Percentiles rank a stretch among this genome's conserved stretches.
Evolutionary conservation across 768 basidiomycete genomes (phyloP).

Genomic region (Coprinellus aureogranulatus): DNA sequence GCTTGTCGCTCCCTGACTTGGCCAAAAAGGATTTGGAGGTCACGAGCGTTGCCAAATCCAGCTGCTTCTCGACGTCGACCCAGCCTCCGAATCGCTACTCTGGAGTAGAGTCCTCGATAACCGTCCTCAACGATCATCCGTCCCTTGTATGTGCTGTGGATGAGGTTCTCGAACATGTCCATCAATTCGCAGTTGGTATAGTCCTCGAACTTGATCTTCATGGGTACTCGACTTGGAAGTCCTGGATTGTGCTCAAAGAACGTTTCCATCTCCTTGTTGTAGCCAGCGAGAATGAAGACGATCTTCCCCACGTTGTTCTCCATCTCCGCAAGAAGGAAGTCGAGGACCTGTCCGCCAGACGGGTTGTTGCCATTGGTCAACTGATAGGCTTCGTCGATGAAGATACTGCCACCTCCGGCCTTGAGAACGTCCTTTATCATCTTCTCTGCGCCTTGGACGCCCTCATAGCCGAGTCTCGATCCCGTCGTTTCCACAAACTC

Average conservation of each 20-base stretch:
- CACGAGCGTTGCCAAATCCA: constrained; percentile 70
- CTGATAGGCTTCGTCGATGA: constrained; percentile 74
- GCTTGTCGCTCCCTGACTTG: constrained; percentile 54
- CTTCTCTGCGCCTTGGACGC: constrained; percentile 51
- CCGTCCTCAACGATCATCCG: constrained; percentile 58
- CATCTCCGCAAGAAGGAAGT: constrained; percentile 73
- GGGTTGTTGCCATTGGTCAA: constrained; percentile 47
- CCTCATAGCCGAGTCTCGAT: constrained; percentile 54
- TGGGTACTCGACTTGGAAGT: constrained; percentile 64
- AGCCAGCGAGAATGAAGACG: constrained; percentile 71
- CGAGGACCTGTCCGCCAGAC: constrained; percentile 57
- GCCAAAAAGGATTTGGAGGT: constrained; percentile 49
- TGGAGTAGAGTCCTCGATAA: constrained; percentile 47
- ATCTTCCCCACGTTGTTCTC: constrained; percentile 63
- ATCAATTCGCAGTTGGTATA: constrained; percentile 58
- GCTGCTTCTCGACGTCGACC: constrained; percentile 56
- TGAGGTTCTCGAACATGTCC: constrained; percentile 47
- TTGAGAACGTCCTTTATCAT: constrained; percentile 43
- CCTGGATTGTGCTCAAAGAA: constrained; percentile 80
- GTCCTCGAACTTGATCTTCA: constrained; percentile 56
- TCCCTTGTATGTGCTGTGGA: constrained; percentile 47
- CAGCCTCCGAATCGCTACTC: constrained; percentile 59
- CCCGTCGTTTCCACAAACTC: constrained; percentile 65
- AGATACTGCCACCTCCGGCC: constrained; percentile 62
- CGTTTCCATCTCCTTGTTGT: constrained; percentile 69